Evolutionary conservation across 768 basidiomycete species (phyloP).

Genomic region (Mycena maculata): DNA sequence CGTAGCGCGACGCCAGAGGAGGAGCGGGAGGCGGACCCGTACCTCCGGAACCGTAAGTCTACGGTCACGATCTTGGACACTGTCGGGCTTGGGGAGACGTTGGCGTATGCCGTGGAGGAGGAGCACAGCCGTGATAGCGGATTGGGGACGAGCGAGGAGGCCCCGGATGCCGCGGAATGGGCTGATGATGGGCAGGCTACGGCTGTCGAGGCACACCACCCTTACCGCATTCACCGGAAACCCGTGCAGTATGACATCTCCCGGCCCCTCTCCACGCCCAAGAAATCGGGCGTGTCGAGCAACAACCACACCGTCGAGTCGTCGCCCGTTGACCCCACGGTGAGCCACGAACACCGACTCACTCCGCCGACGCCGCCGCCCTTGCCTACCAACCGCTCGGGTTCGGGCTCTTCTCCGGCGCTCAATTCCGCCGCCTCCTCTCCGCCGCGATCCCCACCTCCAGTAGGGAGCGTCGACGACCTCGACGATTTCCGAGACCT

Average conservation of each 20-base stretch:
- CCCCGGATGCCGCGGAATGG: slow-evolving; percentile 16
- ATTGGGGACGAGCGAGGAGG: slow-evolving; percentile 58
- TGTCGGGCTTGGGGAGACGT: slow-evolving; percentile 72
- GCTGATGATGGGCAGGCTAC: slow-evolving; percentile 29
- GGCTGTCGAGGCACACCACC: slow-evolving; percentile 29
- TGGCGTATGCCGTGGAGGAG: slow-evolving; percentile 58
- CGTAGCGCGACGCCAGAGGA: slow-evolving; percentile 24
- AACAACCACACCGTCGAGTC: slow-evolving; percentile 40
- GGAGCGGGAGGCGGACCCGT: slow-evolving; percentile 11
- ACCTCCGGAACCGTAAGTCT: slow-evolving; percentile 24
- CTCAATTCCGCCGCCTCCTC: slow-evolving; percentile 46
- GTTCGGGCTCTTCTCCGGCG: slow-evolving; percentile 43
- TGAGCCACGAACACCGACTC: slow-evolving; percentile 34
- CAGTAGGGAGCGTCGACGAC: slow-evolving; percentile 70
- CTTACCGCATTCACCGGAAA: slow-evolving; percentile 40
- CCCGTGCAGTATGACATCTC: slow-evolving; percentile 52
- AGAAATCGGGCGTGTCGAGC: slow-evolving; percentile 26
- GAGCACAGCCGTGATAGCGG: slow-evolving; percentile 55
- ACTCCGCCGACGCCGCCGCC: slow-evolving; percentile 27
- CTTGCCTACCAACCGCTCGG: slow-evolving; percentile 25
- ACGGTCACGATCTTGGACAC: slow-evolving; percentile 56
- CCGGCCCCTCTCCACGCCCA: slow-evolving; percentile 41
- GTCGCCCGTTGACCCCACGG: slow-evolving; percentile 30
- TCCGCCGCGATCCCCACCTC: slow-evolving; percentile 61
- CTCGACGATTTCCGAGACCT: slow-evolving; percentile 81